Evolutionary conservation across 352 stramenopile genomes (phyloP), one percentile per base, ranked within the genome.

Genomic region (Phytophthora megakarya): DNA sequence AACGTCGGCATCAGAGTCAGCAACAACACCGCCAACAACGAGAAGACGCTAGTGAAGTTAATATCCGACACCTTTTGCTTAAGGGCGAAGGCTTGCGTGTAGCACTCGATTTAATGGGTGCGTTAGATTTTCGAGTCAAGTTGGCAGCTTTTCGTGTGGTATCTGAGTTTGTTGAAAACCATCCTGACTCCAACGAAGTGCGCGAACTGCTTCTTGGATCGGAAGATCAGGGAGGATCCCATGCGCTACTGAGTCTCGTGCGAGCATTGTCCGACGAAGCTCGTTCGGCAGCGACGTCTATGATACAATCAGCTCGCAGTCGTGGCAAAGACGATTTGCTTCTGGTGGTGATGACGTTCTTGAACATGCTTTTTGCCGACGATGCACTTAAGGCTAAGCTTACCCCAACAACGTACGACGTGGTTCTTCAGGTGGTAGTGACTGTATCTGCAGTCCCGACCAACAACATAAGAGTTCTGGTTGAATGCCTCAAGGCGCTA

Each of bases 401-500:
- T 22, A 64, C 75, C 3, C 61, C 74, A 1, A 88, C 80, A 60
- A 86, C 82, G 6, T 88, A 89, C 39, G 80, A 91, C 23, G 68
- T 89, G 10, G 54, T 89, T 15, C 71, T 89, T 21, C 80, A 77
- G 15, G 58, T 88, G 5, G 65, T 88, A 1, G 56, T 73, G n/a
- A 76, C 53, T 21, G 55, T 48, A 12, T 52, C 69, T 28, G 37
- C 61, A 19, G 37, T 51, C 5, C 58, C 44, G 3, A 43, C 21
- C n/a, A n/a, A 48, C 33, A 72, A 83, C 15, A 51, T 54, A 8
- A 65, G 61, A 45, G 67, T 79, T 19, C 44, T 93, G 3, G 61
- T 54, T 19, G 75, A 89, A 51, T 61, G 76, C 7, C 65, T 93
- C 22, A 78, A 76, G 48, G 73, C 75, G 0, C 76, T 93, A 13